Evolutionary conservation across 2,329 filamentous ascomycete genomes (phyloP).

Genomic region (Pyricularia pennisetigena): DNA sequence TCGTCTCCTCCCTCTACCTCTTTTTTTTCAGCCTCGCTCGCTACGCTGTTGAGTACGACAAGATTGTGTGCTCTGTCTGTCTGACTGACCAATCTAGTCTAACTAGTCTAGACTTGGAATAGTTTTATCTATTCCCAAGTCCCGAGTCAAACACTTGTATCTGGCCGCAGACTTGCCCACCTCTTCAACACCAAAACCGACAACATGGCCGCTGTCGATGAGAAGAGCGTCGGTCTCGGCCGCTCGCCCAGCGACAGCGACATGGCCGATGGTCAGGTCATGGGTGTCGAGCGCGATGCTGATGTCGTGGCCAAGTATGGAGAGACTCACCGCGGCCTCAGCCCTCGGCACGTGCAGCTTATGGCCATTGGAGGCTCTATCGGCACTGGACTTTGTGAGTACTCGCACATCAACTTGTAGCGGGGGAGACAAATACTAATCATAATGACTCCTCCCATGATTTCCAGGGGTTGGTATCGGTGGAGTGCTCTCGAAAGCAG

Average conservation of each 20-base stretch:
- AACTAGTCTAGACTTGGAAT: background rate
- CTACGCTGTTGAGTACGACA: background rate
- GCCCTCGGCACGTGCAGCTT: conserved; percentile 34
- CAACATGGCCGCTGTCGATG: background rate
- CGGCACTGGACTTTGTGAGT: conserved; percentile 30
- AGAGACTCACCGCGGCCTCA: conserved; percentile 15
- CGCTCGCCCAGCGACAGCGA: background rate
- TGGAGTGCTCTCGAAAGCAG: conserved; percentile 28
- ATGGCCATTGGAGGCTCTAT: conserved; percentile 39
- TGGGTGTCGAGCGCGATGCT: background rate
- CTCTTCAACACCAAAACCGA: background rate
- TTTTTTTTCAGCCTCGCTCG: background rate
- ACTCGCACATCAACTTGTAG: too few relatives aligned
- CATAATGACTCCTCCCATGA: background rate
- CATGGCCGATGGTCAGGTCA: background rate
- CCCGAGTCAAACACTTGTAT: background rate
- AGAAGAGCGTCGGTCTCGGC: conserved; percentile 3
- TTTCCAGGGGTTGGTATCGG: conserved; percentile 29
- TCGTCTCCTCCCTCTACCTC: background rate
- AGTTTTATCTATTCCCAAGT: background rate
- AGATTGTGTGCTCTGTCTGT: background rate
- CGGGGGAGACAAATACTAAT: background rate
- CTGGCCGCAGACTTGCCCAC: background rate
- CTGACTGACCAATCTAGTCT: background rate
- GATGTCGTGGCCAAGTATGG: conserved; percentile 1